phyloP scores from a whole-genome alignment of 108 stramenopile species.

The Poteriospumella lacustris region DNA sequence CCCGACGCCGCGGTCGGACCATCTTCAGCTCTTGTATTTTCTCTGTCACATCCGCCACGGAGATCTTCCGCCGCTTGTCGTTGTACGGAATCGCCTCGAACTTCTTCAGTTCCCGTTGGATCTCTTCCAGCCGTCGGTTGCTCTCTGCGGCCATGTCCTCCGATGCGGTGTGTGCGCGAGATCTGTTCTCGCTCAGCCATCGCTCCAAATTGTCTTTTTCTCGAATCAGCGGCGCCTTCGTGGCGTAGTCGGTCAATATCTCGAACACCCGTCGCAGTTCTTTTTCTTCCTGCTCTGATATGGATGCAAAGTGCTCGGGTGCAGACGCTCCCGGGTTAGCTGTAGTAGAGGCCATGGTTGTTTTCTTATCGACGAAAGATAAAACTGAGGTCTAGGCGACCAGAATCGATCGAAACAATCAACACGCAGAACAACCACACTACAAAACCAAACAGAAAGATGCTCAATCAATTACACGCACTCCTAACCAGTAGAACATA shows the following conservation, averaged over 20 bases:
- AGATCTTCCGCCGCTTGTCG: too few relatives aligned
- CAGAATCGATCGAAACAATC: too few relatives aligned
- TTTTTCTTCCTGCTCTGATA: constrained; percentile 52
- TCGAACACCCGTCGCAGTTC: constrained; percentile 60
- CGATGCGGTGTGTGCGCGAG: constrained; percentile 30
- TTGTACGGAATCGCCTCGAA: constrained; percentile 47
- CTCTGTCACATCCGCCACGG: constrained; percentile 58
- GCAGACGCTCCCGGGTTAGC: too few relatives aligned
- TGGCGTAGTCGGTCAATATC: constrained; percentile 52
- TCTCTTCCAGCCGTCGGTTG: not conserved
- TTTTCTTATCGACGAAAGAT: too few relatives aligned
- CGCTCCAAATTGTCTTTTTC: constrained; percentile 21
- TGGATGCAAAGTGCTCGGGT: too few relatives aligned
- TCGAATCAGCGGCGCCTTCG: constrained; percentile 45
- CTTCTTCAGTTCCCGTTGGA: constrained; percentile 19
- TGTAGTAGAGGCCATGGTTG: too few relatives aligned
- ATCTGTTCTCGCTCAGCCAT: constrained; percentile 29
- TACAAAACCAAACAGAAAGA: too few relatives aligned
- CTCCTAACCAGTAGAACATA: too few relatives aligned
- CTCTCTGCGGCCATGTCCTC: constrained; percentile 26
- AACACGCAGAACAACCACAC: too few relatives aligned
- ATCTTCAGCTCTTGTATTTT: constrained; percentile 63
- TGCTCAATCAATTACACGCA: too few relatives aligned
- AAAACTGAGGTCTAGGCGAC: too few relatives aligned
- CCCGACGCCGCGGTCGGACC: too few relatives aligned